Evolutionary conservation across 176 grass and related monocot genomes (phyloP), one percentile per base, ranked within the genome.

Genomic region (Puccinellia tenuiflora): DNA sequence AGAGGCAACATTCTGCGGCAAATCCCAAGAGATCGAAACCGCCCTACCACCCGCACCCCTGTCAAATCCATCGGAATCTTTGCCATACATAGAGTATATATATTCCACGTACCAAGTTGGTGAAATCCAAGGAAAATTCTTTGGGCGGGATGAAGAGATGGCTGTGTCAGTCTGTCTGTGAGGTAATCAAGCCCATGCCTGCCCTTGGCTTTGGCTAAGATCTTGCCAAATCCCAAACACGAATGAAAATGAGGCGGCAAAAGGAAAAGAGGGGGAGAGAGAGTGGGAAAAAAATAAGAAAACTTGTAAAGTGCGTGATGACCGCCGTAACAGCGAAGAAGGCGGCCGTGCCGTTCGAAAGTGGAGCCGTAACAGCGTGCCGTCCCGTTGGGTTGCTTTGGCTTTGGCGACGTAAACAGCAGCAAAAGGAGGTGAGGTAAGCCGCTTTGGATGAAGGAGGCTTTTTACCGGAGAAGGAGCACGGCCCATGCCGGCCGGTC

Each of bases 21-120:
- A 92, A 94, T 94, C 84, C 90, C 92, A 52, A 90, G 80, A 55
- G 68, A n/a, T n/a, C n/a, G n/a, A 30, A 69, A 79, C 73, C 73
- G 48, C 37, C 45, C 35, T 20, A 7, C 33, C 24, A 29, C 26
- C 9, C 54, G 11, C 45, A 15, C 45, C 45, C 45, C 13, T 38
- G 22, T 81, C 55, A 87, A 82, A 92, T 85, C 78, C 83, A 65
- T 63, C 1, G 86, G 75, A 91, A 89, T 90, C 74, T 79, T 59
- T 83, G 50, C 56, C 83, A 15, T 29, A 60, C 82, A 65, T 54
- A 89, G 17, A 9, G 9, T 37, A 88, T 20, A 13, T 40, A 22
- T 85, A 79, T 17, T 28, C 24, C n/a, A n/a, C n/a, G n/a, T 28
- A 22, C 51, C 54, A 43, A 55, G 17, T 26, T 79, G 4, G 57